Conservation (phyloP, 371 early-diverging fungal genomes). For the Fennellomyces sp. region DNA sequence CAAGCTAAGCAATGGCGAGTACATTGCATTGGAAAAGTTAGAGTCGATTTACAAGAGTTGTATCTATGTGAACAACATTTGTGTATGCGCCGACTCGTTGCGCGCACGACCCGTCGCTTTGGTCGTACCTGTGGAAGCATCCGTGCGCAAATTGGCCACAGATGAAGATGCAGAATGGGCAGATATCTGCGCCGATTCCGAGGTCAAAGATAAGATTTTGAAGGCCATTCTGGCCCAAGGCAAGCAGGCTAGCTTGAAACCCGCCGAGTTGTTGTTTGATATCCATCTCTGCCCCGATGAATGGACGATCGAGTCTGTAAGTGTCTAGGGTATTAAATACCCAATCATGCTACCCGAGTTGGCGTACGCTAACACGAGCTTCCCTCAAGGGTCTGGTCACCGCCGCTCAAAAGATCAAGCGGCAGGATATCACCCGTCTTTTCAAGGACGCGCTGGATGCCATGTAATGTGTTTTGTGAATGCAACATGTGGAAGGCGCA, state of each 20-base stretch:
- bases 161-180: slow-evolving; percentile 22
- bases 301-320: slow-evolving; percentile 88
- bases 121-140: slow-evolving; percentile 64
- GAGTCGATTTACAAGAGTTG: slow-evolving; percentile 90
- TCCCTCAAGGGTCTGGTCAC: slow-evolving; percentile 78
- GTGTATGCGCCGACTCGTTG: slow-evolving; percentile 82
- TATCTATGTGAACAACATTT: slow-evolving; percentile 78
- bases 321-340: background rate
- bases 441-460: slow-evolving; percentile 65
- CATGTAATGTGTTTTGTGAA: slow-evolving; percentile 55
- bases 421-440: slow-evolving; percentile 70
- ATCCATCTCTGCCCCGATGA: slow-evolving; percentile 74
- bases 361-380: too few relatives aligned
- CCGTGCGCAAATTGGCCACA: slow-evolving; percentile 15
- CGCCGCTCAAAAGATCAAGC: slow-evolving; percentile 92
- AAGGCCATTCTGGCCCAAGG: slow-evolving; percentile 31
- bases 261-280: slow-evolving; percentile 74
- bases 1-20: slow-evolving; percentile 88
- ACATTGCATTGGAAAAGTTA: slow-evolving; percentile 95
- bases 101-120: slow-evolving; percentile 72
- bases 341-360: slow-evolving; percentile 1
- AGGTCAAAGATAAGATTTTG: slow-evolving; percentile 21
- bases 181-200: slow-evolving; percentile 24
- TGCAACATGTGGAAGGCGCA: too few relatives aligned
- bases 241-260: slow-evolving; percentile 55